Base-by-base conservation (phyloP, 1,139 yeast genomes). In the Trichomonascaceae sp. region DNA sequence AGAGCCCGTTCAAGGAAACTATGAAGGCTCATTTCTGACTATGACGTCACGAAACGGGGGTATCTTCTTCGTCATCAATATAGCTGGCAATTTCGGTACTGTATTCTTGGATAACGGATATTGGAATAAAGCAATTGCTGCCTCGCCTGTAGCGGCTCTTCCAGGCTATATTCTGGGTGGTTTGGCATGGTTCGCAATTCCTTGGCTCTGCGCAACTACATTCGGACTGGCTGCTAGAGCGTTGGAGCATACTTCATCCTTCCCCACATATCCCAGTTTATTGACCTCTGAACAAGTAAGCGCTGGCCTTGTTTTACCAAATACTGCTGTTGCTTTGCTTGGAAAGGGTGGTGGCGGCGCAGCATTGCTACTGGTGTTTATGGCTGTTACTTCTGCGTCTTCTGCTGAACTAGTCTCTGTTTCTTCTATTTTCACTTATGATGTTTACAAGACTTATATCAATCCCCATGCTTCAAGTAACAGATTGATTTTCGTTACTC, bases 131-230 rank as follows among this genome's bases (percentile, higher is more conserved):
- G 96, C 96, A 5, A 86, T 89, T 69, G 91, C 95, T 49, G 87
- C 96, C 12, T 77, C 84, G 59, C 95, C 96, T 17, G 85, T 82
- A 2, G 84, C 95, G 43, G 88, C 95, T 32, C 75, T 89, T 63
- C 93, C 95, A n/a, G 96, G 96, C 17, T 89, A 90, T 68, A 83
- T 88, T 38, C 71, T 87, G 61, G 96, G 96, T 55, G 96, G 96
- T n/a, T 69, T 89, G 53, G 84, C 93, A 0, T 90, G 96, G 96
- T 85, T 87, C 67, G 93, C 95, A 9, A 84, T 89, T 60, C 96
- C 96, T 43, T 85, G 85, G 74, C 78, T 87, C 54, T 78, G 83
- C 48, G 86, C 96, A 17, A 84, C 95, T 8, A 85, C 95, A 12
- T 76, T 88, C 85, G 96, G 96, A 12, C 75, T 89, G 41, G 87